Conservation (phyloP, 192 early-diverging fungal genomes). For the Backusella mclennaniae region DNA sequence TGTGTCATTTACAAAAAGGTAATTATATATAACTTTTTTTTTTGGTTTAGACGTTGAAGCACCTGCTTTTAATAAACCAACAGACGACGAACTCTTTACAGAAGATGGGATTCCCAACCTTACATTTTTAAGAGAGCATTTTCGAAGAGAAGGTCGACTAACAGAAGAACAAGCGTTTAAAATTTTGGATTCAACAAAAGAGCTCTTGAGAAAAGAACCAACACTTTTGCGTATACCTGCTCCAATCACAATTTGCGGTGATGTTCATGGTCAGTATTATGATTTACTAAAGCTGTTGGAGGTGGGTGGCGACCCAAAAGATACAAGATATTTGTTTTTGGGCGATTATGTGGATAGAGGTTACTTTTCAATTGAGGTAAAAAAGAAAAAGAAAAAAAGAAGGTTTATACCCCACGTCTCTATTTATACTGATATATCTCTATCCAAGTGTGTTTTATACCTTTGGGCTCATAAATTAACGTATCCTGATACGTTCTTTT, state of each 20-base stretch:
- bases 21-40: neutral
- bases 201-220: constrained; percentile 73
- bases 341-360: constrained; percentile 99
- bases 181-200: constrained; percentile 78
- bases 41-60: constrained; percentile 45
- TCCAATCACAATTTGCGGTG: constrained; percentile 93
- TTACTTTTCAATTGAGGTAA: constrained; percentile 92
- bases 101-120: constrained; percentile 68
- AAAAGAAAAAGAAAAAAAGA: neutral
- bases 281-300: constrained; percentile 95
- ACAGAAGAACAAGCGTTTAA: constrained; percentile 85
- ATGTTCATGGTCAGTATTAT: constrained; percentile 96
- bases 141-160: constrained; percentile 85
- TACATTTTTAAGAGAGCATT: constrained; percentile 85
- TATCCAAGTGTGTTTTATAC: constrained; percentile 75
- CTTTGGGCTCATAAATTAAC: constrained; percentile 87
- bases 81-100: constrained; percentile 46
- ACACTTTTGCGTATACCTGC: constrained; percentile 84
- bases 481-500: constrained; percentile 82
- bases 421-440: neutral
- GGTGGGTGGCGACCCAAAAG: constrained; percentile 82
- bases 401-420: neutral
- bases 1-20: neutral
- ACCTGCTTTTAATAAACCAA: constrained; percentile 44
- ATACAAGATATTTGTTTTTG: constrained; percentile 88